Percentiles rank a stretch among this genome's conserved stretches.
phyloP scores from a whole-genome alignment of 495 filamentous ascomycete species.

The Bombardia bombarda region DNA sequence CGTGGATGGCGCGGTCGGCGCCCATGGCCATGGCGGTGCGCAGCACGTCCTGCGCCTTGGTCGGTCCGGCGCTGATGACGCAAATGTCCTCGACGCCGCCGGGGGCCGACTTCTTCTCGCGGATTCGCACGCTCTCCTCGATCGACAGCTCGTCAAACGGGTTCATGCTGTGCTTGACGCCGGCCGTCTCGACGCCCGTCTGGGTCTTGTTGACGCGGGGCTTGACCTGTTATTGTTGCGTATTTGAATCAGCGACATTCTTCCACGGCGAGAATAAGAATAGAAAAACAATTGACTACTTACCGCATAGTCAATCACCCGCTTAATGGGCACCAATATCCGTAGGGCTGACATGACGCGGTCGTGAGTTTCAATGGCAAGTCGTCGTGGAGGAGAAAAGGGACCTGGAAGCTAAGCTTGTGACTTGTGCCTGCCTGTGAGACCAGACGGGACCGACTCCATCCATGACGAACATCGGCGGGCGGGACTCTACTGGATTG shows the following conservation, averaged over 20 bases:
- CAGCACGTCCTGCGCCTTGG: constrained; percentile 78
- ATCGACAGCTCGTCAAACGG: constrained; percentile 98
- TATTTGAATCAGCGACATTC: no score
- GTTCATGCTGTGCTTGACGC: constrained; percentile 97
- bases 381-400: constrained; percentile 1
- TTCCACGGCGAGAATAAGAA: no score
- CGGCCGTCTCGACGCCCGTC: constrained; percentile 83
- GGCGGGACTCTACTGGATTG: background rate
- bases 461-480: background rate
- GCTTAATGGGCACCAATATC: constrained; percentile 92
- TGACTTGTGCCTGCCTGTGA: no score
- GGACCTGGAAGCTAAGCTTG: background rate
- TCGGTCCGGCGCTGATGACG: constrained; percentile 76
- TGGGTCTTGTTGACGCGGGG: constrained; percentile 94
- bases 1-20: constrained; percentile 82
- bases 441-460: constrained; percentile 1
- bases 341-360: constrained; percentile 69
- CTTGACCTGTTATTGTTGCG: constrained; percentile 95
- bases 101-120: constrained; percentile 61
- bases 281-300: no score
- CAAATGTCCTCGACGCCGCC: constrained; percentile 76
- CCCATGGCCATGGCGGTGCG: constrained; percentile 99
- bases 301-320: constrained; percentile 99
- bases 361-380: constrained; percentile 18
- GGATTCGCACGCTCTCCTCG: constrained; percentile 90